Percentiles rank a stretch among this genome's conserved stretches.
These are phyloP conservation scores for Venturia aucupariae DNA, from an alignment of 2,329 filamentous ascomycete genomes.

Conservation along the genomic window DNA sequence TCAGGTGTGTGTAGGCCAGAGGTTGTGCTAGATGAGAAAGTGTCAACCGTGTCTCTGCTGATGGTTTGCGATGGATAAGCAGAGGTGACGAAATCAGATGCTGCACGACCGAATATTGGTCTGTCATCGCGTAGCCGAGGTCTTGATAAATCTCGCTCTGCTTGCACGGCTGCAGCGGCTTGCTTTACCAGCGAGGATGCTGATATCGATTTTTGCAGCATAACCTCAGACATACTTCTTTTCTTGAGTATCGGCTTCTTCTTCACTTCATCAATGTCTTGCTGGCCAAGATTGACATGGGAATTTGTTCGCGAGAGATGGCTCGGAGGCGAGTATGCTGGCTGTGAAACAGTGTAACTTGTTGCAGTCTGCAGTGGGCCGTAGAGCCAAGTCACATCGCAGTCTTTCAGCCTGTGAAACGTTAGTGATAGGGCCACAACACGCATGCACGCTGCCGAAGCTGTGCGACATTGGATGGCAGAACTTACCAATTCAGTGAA, in stretches of 20 bases:
- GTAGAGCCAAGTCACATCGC: conserved; percentile 95
- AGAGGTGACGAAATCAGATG: conserved; percentile 61
- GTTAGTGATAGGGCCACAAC: conserved; percentile 24
- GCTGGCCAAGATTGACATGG: conserved; percentile 44
- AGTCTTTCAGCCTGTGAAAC: conserved; percentile 74
- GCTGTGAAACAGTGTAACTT: conserved; percentile 42
- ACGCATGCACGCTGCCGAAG: conserved; percentile 17
- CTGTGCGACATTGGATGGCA: conserved; percentile 13
- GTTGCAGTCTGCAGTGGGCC: conserved; percentile 74
- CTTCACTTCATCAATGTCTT: neutral
- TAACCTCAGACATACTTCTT: conserved; percentile 89
- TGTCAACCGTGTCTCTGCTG: conserved; percentile 49
- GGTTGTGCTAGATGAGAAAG: conserved; percentile 57
- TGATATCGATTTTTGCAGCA: conserved; percentile 82
- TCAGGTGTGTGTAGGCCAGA: conserved; percentile 59
- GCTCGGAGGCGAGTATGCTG: conserved; percentile 42
- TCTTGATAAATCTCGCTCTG: conserved; percentile 53
- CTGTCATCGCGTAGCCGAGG: conserved; percentile 40
- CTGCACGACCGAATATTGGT: conserved; percentile 48
- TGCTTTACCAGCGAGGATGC: conserved; percentile 84
- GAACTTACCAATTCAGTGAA: conserved; percentile 77
- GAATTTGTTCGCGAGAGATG: conserved; percentile 54
- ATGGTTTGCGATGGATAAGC: conserved; percentile 54
- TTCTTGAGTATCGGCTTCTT: conserved; percentile 70
- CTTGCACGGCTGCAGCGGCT: conserved; percentile 75